Evolutionary conservation across 805 yeast species (phyloP), one percentile per base, ranked within the genome.

Genomic region (Candida andamanensis): DNA sequence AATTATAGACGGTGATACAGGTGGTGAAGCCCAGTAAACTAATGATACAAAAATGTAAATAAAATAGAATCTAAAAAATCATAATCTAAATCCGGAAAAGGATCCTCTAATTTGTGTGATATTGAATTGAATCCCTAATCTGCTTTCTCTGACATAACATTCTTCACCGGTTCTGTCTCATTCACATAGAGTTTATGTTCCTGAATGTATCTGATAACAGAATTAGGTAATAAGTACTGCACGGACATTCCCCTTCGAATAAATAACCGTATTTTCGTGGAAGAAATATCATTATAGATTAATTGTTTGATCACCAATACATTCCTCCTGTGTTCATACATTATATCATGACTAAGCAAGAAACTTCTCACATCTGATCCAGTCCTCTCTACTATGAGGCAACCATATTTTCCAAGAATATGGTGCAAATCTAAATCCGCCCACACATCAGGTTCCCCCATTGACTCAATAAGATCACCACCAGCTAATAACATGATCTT

Each of bases 381-480:
- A 0, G 98, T 90, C 46, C 98, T 72, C 65, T 92, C 98, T 15
- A 92, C 96, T 30, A 92, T 92, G 41, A 92, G 65, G 63, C 98
- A 92, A 3, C 98, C 98, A 58, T 92, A 92, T 40, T 84, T 80
- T 17, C 98, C 98, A 45, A 92, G 69, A 28, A 92, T 92, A 55
- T 92, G 98, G 49, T 87, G 95, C 48, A 92, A 68, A 58, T 92
- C 98, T 36, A 74, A 81, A 55, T 90, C 97, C 1, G 95, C 95
- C 98, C 98, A 92, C 23, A 92, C 98, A 49, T 90, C 92, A 15
- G 98, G 97, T 59, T 92, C 98, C n/a, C 98, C 98, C 97, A 92
- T 92, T 26, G 94, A 80, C 57, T 92, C 98, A 33, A 92, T 92
- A 46, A 92, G 72, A 59, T 92, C 98, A 26, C 98, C 98, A 31